Evolutionary conservation across 2,329 filamentous ascomycete genomes (phyloP).

Genomic region (Trichophyton verrucosum): DNA sequence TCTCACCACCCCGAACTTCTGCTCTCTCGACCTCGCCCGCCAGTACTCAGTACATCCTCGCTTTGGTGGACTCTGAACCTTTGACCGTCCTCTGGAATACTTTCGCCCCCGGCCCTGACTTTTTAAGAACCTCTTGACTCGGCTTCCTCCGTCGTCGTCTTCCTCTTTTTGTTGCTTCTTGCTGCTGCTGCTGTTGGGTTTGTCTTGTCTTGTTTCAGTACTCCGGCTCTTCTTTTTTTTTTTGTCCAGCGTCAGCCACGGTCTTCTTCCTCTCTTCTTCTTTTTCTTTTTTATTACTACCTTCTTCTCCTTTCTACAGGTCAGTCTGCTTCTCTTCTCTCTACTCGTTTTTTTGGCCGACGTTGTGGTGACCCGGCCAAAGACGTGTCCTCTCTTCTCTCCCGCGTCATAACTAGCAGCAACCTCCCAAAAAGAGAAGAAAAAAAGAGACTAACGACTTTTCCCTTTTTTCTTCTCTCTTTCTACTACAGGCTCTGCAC

Average conservation of each 20-base stretch:
- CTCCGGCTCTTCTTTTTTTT: conserved; percentile 18
- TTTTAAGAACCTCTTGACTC: conserved; percentile 5
- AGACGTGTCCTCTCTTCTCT: background rate
- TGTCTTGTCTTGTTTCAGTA: background rate
- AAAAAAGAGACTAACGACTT: background rate
- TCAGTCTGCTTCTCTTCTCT: background rate
- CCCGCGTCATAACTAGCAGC: conserved; percentile 4
- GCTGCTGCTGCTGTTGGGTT: background rate
- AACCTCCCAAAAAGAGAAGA: background rate
- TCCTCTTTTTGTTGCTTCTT: background rate
- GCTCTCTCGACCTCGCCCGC: background rate
- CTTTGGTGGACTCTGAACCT: conserved; percentile 8
- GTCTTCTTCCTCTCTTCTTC: background rate
- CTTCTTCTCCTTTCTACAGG: background rate
- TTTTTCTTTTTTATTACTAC: background rate
- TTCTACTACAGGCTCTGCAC: background rate
- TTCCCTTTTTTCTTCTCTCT: background rate
- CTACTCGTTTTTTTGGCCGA: background rate
- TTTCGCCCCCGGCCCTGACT: background rate
- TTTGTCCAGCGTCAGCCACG: conserved; percentile 12
- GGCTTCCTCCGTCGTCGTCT: conserved; percentile 8
- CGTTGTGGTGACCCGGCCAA: background rate
- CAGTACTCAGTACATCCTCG: conserved; percentile 19
- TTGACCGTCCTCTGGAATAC: conserved; percentile 19
- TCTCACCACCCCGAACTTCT: no score